Base-by-base conservation (phyloP, 192 early-diverging fungal species). In the Mortierella claussenii region DNA sequence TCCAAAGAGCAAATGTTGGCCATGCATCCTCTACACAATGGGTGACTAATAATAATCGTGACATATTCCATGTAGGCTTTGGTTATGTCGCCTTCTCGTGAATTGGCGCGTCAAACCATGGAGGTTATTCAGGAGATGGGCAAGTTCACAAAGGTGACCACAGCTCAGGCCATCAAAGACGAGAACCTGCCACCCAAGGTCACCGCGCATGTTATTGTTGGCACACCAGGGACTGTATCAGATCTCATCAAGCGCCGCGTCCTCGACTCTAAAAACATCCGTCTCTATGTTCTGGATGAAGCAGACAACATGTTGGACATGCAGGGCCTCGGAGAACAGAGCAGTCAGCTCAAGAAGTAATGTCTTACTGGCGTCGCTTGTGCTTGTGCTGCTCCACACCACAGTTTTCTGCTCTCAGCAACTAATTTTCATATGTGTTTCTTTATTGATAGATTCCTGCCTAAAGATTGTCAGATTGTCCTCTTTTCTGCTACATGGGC, bases 251-350 rank as follows among this genome's bases (percentile, higher is more conserved):
- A 87, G 56, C 84, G 86, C 58, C 71, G 90, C 26, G 78, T 84
- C 7, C 65, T 98, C 48, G 82, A 90, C 37, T 67, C 87, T 17
- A 81, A 69, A 9, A 55, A 84, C 51, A 70, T 96, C 36, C 87
- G 89, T 56, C 87, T 97, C 42, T 93, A 97, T 80, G 95, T 98
- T 9, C 83, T 99, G 62, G 97, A 99, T 66, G 97, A 99, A 80
- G 97, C 97, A n/a, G 97, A 99, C 71, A 97, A 94, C 68, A 97
- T 98, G 97, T 75, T 97, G 60, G 95, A 96, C 80, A 80, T 89
- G 84, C 89, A 89, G 62, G 84, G 88, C 21, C 82, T 97, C 31
- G 94, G 91, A 0, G 96, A 96, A 67, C 96, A 97, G 67, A 93
- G 91, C 69, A 73, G 95, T 34, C 86, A 89, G 26, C 85, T 97